Conservation (phyloP, 306 rosid species). For the Cucumis melo region DNA sequence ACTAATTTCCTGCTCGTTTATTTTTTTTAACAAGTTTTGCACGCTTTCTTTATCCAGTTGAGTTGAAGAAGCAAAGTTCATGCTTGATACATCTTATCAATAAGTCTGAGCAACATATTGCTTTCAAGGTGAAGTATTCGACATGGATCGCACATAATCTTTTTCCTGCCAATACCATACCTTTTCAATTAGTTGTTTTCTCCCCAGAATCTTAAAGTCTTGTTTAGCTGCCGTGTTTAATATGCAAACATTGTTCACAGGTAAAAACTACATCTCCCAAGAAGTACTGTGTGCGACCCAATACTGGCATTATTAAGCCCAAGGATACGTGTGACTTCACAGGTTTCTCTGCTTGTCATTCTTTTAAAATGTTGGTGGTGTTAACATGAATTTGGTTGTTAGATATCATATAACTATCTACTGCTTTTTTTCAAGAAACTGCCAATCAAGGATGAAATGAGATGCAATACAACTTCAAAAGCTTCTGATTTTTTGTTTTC, state of each 20-base stretch:
- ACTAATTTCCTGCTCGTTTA: neutral
- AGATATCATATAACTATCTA: neutral
- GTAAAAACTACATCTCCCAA: slow-evolving; percentile 90
- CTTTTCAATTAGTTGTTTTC: neutral
- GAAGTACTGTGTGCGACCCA: slow-evolving; percentile 87
- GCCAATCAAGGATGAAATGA: neutral
- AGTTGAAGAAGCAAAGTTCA: slow-evolving; percentile 72
- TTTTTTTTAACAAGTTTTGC: neutral
- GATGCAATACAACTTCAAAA: neutral
- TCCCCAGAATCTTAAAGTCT: neutral
- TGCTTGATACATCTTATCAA: slow-evolving; percentile 53
- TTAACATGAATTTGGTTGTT: neutral
- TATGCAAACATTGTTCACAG: slow-evolving; percentile 23
- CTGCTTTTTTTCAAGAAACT: neutral
- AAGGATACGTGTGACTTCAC: slow-evolving; percentile 52
- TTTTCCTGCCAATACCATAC: neutral
- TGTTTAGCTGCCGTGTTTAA: neutral
- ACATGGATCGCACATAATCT: neutral
- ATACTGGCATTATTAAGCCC: slow-evolving; percentile 68
- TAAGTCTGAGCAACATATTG: slow-evolving; percentile 48
- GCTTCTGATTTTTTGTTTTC: neutral
- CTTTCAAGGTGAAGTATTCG: slow-evolving; percentile 57
- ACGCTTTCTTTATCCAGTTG: slow-evolving; percentile 36
- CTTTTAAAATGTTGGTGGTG: neutral
- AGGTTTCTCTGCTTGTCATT: slow-evolving; percentile 30